Evolutionary conservation across 2,329 filamentous ascomycete genomes (phyloP).

Genomic region (Botrytis paeoniae): DNA sequence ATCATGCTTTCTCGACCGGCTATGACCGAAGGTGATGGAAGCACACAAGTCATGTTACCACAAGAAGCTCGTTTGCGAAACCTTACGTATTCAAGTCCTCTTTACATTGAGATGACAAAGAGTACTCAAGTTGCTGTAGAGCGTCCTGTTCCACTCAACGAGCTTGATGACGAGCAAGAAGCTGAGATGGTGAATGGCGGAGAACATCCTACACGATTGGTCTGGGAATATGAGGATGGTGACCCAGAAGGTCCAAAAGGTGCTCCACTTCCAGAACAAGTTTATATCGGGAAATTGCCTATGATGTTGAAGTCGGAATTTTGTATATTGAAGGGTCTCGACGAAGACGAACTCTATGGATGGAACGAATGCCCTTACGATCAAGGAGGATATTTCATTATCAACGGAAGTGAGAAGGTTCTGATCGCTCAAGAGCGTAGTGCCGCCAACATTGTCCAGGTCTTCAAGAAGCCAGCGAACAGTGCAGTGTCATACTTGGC

Average conservation of each 20-base stretch:
- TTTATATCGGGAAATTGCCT: constrained; percentile 93
- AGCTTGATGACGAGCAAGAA: constrained; percentile 65
- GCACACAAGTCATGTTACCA: constrained; percentile 78
- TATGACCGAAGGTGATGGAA: constrained; percentile 89
- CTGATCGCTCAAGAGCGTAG: constrained; percentile 96
- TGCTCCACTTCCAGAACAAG: constrained; percentile 48
- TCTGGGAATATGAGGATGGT: constrained; percentile 56
- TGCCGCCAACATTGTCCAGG: constrained; percentile 97
- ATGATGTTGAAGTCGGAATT: constrained; percentile 98
- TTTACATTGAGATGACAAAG: constrained; percentile 86
- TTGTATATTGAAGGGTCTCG: constrained; percentile 80
- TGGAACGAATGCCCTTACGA: constrained; percentile 98
- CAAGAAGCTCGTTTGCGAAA: constrained; percentile 96
- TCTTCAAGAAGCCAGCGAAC: constrained; percentile 96
- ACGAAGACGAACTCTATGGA: constrained; percentile 81
- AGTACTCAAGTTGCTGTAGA: constrained; percentile 82
- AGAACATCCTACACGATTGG: constrained; percentile 55
- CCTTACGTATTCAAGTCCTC: constrained; percentile 87
- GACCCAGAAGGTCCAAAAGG: constrained; percentile 46
- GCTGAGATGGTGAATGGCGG: constrained; percentile 53
- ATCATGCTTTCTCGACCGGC: constrained; percentile 86
- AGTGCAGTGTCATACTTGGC: constrained; percentile 90
- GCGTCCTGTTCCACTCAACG: constrained; percentile 61
- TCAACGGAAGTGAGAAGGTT: constrained; percentile 98
- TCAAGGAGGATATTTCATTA: constrained; percentile 97